phyloP scores from a whole-genome alignment of 345 rosid genomes.

The Linum tenue region DNA sequence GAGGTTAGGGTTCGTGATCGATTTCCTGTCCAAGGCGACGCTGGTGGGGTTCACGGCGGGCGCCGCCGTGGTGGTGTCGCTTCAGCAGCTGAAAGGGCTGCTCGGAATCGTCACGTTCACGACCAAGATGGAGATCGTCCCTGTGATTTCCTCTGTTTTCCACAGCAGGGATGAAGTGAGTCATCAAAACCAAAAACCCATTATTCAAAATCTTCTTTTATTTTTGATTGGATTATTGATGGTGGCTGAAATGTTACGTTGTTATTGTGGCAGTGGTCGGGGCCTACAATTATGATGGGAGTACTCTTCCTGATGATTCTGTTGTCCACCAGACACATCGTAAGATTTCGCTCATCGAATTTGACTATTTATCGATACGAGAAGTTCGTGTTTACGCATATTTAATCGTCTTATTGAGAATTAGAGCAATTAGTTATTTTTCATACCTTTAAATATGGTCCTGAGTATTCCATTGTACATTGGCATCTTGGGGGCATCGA shows the following conservation, averaged over 20 bases:
- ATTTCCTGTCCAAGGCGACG: conserved; percentile 93
- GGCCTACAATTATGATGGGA: conserved; percentile 79
- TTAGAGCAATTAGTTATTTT: no score
- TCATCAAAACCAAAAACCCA: not conserved
- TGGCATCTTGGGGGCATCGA: no score
- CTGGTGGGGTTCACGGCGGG: conserved; percentile 96
- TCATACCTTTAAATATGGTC: no score
- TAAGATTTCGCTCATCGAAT: no score
- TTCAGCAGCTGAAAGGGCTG: conserved; percentile 89
- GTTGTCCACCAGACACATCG: conserved; percentile 66
- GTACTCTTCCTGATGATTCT: conserved; percentile 57
- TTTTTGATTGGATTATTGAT: not conserved
- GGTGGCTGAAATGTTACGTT: not conserved
- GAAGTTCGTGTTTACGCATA: no score
- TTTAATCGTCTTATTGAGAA: no score
- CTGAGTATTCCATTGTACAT: no score
- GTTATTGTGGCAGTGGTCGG: conserved; percentile 67
- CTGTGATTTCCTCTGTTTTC: conserved; percentile 60
- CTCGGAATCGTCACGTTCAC: conserved; percentile 96
- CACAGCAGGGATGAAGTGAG: conserved; percentile 53
- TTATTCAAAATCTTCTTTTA: no score
- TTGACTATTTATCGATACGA: no score
- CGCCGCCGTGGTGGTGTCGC: conserved; percentile 86
- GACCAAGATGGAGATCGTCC: conserved; percentile 69
- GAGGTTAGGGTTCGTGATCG: conserved; percentile 94